These are phyloP conservation scores for Tuber microsphaerosporum DNA, from an alignment of 495 filamentous ascomycete genomes.

Conservation along the genomic window DNA sequence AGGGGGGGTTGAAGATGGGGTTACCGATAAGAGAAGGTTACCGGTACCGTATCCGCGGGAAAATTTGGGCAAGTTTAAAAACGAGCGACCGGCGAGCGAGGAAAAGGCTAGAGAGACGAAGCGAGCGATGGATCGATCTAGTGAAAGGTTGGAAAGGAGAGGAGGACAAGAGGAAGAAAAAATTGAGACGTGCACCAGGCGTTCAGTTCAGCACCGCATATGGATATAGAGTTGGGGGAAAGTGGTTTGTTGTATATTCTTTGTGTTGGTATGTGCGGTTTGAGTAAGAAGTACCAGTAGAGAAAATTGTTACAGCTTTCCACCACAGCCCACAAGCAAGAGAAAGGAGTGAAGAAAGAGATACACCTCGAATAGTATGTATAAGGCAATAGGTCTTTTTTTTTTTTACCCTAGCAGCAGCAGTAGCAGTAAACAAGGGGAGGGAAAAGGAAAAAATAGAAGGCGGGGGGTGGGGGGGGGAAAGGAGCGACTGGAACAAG, in stretches of 20 bases:
- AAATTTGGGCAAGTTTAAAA: not conserved
- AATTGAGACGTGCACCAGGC: not conserved
- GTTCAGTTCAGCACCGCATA: constrained; percentile 3
- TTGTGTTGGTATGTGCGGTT: not conserved
- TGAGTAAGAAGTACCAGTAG: too few relatives aligned
- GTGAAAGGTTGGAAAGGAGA: not conserved
- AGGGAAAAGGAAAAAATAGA: not conserved
- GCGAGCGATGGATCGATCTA: constrained; percentile 1
- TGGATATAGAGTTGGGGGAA: not conserved
- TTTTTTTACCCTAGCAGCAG: constrained; percentile 11
- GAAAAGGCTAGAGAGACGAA: not conserved
- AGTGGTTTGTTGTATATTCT: constrained; percentile 4
- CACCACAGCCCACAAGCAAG: not conserved
- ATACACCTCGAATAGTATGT: not conserved
- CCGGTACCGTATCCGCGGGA: not conserved
- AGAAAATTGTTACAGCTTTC: not conserved
- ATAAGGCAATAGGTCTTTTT: too few relatives aligned
- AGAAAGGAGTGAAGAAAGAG: not conserved
- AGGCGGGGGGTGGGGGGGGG: constrained; percentile 5
- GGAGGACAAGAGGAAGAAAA: not conserved
- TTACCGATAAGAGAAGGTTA: not conserved
- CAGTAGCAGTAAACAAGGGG: constrained; percentile 6
- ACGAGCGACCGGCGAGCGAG: not conserved
- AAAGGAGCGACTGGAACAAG: constrained; percentile 1
- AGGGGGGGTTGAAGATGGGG: not conserved